Conservation (phyloP, 495 filamentous ascomycete genomes). For the Chlorociboria aeruginascens region DNA sequence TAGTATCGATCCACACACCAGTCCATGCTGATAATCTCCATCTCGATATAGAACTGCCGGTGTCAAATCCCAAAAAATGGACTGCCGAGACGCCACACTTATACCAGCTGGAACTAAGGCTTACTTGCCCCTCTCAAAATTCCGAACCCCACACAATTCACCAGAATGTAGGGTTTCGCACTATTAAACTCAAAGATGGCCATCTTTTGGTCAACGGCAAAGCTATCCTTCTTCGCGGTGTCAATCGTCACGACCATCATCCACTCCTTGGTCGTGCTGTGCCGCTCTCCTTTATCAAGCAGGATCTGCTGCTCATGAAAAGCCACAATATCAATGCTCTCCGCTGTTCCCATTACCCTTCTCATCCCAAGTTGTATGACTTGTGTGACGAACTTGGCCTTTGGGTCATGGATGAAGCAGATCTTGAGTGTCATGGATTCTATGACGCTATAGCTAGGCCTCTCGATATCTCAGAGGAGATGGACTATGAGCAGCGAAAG, state of each 20-base stretch:
- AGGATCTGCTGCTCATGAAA: conserved; percentile 56
- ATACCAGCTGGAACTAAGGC: conserved; percentile 29
- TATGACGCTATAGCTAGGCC: conserved; percentile 35
- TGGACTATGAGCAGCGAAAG: conserved; percentile 42
- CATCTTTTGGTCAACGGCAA: conserved; percentile 47
- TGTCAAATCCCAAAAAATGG: conserved; percentile 45
- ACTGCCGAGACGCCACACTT: conserved; percentile 53
- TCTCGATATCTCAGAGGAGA: conserved; percentile 31
- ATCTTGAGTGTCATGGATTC: conserved; percentile 62
- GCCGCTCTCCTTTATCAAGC: conserved; percentile 39
- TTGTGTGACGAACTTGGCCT: conserved; percentile 56
- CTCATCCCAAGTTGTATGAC: conserved; percentile 43
- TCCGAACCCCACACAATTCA: conserved; percentile 25
- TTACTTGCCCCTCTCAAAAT: not conserved
- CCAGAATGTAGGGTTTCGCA: conserved; percentile 45
- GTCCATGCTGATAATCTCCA: conserved; percentile 3
- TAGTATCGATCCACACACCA: conserved; percentile 3
- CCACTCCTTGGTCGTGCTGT: conserved; percentile 46
- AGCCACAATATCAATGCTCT: conserved; percentile 53
- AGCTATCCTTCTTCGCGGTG: conserved; percentile 43
- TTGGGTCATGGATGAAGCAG: conserved; percentile 61
- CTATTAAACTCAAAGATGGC: conserved; percentile 44
- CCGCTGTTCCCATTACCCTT: conserved; percentile 51
- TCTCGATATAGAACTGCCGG: conserved; percentile 25
- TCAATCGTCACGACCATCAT: conserved; percentile 56